Conservation (phyloP, 2,329 filamentous ascomycete genomes). For the Verticillium klebahnii region DNA sequence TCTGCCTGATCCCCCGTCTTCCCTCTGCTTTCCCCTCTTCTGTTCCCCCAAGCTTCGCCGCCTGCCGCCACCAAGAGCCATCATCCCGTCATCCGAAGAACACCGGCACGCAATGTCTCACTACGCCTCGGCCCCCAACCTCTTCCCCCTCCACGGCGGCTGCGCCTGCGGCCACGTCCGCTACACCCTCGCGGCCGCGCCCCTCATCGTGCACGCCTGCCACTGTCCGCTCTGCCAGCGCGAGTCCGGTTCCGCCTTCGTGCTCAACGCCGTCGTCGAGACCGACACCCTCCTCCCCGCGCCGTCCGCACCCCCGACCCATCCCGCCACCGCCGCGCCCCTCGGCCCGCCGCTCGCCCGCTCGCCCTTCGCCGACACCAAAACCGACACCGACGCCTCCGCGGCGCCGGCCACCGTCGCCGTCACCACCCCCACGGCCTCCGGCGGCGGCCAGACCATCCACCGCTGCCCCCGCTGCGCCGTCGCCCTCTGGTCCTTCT, state of each 20-base stretch:
- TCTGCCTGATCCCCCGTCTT: neutral
- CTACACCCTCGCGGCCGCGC: constrained; percentile 57
- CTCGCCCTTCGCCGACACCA: constrained; percentile 1
- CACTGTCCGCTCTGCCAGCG: constrained; percentile 42
- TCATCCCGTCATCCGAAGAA: neutral
- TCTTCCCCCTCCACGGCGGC: constrained; percentile 33
- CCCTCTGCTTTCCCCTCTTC: neutral
- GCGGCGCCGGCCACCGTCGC: constrained; percentile 9
- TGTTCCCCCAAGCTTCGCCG: too few species aligned
- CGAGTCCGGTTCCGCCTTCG: constrained; percentile 34
- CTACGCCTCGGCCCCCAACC: constrained; percentile 3
- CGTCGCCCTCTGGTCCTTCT: constrained; percentile 35
- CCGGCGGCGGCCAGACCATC: constrained; percentile 34
- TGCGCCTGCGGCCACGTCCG: constrained; percentile 68
- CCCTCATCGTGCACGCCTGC: constrained; percentile 40
- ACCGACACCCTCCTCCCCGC: constrained; percentile 26
- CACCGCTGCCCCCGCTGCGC: constrained; percentile 37
- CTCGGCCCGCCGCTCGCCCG: constrained; percentile 3
- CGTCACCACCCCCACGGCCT: constrained; percentile 30
- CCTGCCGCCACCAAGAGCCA: too few species aligned
- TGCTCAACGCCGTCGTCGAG: constrained; percentile 38
- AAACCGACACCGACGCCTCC: neutral
- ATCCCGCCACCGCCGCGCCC: constrained; percentile 12
- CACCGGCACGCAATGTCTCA: constrained; percentile 4
- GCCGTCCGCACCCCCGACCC: constrained; percentile 17